phyloP scores from a whole-genome alignment of 495 filamentous ascomycete species.

The Aspergillus indologenus region DNA sequence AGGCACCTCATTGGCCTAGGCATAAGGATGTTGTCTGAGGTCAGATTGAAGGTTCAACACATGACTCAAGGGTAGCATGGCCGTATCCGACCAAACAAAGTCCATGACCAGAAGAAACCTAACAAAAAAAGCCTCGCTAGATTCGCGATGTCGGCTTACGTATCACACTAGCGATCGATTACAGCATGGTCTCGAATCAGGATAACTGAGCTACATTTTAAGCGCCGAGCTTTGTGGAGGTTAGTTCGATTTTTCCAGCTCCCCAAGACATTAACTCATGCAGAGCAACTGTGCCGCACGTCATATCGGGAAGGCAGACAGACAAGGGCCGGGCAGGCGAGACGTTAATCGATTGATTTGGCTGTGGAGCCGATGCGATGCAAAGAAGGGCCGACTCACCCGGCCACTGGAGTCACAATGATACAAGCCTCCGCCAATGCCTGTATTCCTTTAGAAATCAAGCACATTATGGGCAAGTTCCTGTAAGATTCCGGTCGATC shows the following conservation, averaged over 20 bases:
- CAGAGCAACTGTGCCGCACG: slow-evolving; percentile 21
- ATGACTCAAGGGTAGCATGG: neutral
- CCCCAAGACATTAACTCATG: neutral
- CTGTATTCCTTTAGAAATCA: neutral
- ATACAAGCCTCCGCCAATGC: neutral
- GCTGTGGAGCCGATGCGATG: neutral
- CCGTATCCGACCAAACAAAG: neutral
- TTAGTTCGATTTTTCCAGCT: neutral
- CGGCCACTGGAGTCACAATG: neutral
- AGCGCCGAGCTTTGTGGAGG: neutral
- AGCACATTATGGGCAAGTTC: neutral
- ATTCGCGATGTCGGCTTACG: neutral
- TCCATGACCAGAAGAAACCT: too few relatives aligned
- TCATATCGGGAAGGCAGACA: slow-evolving; percentile 6
- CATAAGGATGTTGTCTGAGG: neutral
- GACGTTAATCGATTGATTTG: neutral
- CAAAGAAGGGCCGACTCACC: neutral
- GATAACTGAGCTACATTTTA: neutral
- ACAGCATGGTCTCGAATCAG: too few relatives aligned
- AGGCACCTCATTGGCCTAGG: neutral
- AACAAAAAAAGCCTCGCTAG: too few relatives aligned
- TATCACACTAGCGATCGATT: neutral
- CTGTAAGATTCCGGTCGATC: neutral
- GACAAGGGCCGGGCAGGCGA: neutral
- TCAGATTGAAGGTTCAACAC: neutral